A percentile compares a stretch with the other conserved stretches of the same genome.
phyloP scores from a whole-genome alignment of 2,329 filamentous ascomycete genomes.

The Ceratocystiopsis sp. region DNA sequence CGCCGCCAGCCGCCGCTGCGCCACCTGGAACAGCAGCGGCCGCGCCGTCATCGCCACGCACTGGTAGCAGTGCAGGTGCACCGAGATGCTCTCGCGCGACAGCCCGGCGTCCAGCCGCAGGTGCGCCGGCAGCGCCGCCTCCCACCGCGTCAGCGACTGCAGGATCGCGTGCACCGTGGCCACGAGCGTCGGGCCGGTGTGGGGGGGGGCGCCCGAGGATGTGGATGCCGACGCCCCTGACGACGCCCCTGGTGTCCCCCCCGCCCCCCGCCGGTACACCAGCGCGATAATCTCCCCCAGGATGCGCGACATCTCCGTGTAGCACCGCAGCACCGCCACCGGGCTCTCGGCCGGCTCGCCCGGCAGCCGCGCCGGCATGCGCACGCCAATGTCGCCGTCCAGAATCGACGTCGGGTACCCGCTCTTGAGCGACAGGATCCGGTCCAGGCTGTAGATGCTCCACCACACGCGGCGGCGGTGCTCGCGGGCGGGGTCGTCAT shows the following conservation, averaged over 20 bases:
- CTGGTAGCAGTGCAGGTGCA: slow-evolving; percentile 37
- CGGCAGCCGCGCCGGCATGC: slow-evolving; percentile 18
- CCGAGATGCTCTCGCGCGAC: slow-evolving; percentile 18
- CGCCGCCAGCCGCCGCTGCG: slow-evolving; percentile 26
- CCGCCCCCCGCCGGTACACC: slow-evolving; percentile 28
- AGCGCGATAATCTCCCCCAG: slow-evolving; percentile 27
- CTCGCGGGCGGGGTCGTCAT: slow-evolving; percentile 22
- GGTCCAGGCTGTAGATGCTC: slow-evolving; percentile 38
- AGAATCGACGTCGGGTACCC: slow-evolving; percentile 37
- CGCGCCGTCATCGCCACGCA: slow-evolving; percentile 40
- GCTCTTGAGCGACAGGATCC: slow-evolving; percentile 34
- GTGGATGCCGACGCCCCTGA: not conserved
- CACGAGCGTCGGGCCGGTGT: slow-evolving; percentile 22
- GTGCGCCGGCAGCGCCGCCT: slow-evolving; percentile 26
- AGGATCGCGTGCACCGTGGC: slow-evolving; percentile 33
- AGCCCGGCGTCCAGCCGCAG: slow-evolving; percentile 30
- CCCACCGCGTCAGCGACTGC: slow-evolving; percentile 30
- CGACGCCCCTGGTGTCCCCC: not conserved
- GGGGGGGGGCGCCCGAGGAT: slow-evolving; percentile 1
- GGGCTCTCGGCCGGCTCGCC: slow-evolving; percentile 25
- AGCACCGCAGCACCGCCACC: slow-evolving; percentile 30
- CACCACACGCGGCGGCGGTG: slow-evolving; percentile 36
- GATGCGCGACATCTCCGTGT: slow-evolving; percentile 34
- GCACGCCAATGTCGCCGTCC: slow-evolving; percentile 33
- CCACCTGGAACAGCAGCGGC: slow-evolving; percentile 35